Percentiles rank a stretch among this genome's conserved stretches.
These are phyloP conservation scores for Arthroderma sp. DNA, from an alignment of 2,329 filamentous ascomycete genomes.

Conservation along the genomic window DNA sequence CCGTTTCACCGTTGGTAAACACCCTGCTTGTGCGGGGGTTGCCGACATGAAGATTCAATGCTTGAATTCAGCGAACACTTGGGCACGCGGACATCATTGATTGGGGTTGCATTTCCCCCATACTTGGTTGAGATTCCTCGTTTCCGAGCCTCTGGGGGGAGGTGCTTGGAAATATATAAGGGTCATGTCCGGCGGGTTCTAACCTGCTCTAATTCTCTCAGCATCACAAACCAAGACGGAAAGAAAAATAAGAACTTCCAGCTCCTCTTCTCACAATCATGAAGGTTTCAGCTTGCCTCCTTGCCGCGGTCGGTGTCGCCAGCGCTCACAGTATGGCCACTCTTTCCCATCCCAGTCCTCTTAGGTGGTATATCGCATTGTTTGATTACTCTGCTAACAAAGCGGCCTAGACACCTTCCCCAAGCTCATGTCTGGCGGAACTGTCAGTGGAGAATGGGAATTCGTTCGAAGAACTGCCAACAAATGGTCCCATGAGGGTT, in stretches of 20 bases:
- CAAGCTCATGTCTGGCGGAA: background rate
- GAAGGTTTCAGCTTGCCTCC: background rate
- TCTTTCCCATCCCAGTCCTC: background rate
- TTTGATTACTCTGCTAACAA: background rate
- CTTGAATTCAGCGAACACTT: too few relatives aligned
- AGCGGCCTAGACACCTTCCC: background rate
- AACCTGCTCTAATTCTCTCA: background rate
- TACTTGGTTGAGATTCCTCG: too few relatives aligned
- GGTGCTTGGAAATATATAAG: too few relatives aligned
- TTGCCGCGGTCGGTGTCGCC: background rate
- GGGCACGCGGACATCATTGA: too few relatives aligned
- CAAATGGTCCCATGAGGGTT: slow-evolving; percentile 2
- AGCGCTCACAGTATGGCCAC: background rate
- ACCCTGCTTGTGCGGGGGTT: too few relatives aligned
- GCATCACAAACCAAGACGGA: background rate
- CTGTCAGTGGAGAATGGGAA: background rate
- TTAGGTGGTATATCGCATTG: background rate
- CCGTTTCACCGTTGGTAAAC: too few relatives aligned
- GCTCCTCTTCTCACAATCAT: background rate
- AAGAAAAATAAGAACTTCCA: background rate
- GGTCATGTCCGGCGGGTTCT: background rate
- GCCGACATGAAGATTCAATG: too few relatives aligned
- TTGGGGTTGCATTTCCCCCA: too few relatives aligned
- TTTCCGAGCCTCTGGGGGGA: too few relatives aligned
- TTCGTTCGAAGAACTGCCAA: background rate